Conservation (phyloP, 108 stramenopile genomes). For the Schizochytrium sp. region DNA sequence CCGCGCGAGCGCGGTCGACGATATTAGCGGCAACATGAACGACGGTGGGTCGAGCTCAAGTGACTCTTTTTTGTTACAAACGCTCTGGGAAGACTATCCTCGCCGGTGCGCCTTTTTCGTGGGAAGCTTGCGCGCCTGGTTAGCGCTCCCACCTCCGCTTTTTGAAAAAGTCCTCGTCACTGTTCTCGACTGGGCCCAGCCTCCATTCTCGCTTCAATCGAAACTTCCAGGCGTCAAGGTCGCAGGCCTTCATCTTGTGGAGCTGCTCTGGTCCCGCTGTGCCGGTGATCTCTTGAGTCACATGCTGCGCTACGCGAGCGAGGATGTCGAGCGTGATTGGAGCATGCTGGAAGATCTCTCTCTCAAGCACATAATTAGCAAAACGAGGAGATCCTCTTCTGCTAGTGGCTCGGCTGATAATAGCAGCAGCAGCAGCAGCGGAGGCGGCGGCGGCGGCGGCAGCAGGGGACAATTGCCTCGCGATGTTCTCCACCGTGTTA, state of each 20-base stretch:
- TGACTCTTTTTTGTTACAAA: not conserved
- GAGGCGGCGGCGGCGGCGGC: too few relatives aligned
- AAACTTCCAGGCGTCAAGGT: not conserved
- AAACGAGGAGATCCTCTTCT: too few relatives aligned
- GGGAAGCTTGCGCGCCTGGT: not conserved
- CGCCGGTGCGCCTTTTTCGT: not conserved
- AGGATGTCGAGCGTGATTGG: not conserved
- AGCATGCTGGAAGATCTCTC: not conserved
- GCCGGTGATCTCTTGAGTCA: not conserved
- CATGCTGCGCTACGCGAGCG: not conserved
- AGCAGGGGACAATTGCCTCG: not conserved
- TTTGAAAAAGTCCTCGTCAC: not conserved
- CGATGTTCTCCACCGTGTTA: not conserved
- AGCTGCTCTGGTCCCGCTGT: not conserved
- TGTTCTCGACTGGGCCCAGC: not conserved
- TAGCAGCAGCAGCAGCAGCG: too few relatives aligned
- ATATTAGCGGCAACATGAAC: not conserved
- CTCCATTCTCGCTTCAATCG: not conserved
- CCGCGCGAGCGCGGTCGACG: not conserved
- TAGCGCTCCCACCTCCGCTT: not conserved
- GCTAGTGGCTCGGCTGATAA: too few relatives aligned
- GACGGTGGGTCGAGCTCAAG: not conserved
- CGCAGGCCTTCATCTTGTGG: not conserved
- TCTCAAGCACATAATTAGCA: not conserved
- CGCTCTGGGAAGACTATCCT: conserved; percentile 1